Conservation (phyloP, 306 rosid genomes). For the Carpinus viminea region DNA sequence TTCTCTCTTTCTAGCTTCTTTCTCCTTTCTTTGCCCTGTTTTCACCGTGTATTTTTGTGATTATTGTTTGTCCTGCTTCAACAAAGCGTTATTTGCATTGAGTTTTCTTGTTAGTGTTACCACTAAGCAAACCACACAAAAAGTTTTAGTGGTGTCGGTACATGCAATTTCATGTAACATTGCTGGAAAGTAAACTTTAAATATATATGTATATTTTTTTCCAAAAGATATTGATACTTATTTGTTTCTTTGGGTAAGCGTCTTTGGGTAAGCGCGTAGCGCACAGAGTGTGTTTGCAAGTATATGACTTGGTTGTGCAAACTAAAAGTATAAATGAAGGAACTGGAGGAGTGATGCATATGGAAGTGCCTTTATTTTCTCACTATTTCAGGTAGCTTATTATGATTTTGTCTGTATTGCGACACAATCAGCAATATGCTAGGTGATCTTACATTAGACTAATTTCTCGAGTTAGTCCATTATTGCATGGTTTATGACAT, state of each 20-base stretch:
- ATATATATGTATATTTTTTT: background rate
- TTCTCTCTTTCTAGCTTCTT: too few species aligned
- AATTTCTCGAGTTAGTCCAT: background rate
- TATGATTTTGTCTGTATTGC: background rate
- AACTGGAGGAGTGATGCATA: background rate
- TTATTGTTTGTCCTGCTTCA: too few species aligned
- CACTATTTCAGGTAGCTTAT: background rate
- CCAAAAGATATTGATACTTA: background rate
- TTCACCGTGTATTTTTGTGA: too few species aligned
- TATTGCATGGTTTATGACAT: background rate
- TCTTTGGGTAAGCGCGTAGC: background rate
- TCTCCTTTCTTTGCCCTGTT: too few species aligned
- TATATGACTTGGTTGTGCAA: background rate
- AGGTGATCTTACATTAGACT: too few species aligned
- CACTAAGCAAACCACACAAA: background rate
- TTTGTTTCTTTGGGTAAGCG: background rate
- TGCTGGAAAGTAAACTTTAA: background rate
- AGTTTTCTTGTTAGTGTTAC: background rate
- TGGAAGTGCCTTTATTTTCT: background rate
- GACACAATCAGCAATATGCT: too few species aligned
- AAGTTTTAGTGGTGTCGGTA: background rate
- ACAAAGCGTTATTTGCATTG: background rate
- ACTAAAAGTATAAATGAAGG: background rate
- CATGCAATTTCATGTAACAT: slow-evolving; percentile 2
- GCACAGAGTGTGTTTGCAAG: background rate